Evolutionary conservation across 78 protist species (phyloP).

Genomic region (Mastigamoeba balamuthi): DNA sequence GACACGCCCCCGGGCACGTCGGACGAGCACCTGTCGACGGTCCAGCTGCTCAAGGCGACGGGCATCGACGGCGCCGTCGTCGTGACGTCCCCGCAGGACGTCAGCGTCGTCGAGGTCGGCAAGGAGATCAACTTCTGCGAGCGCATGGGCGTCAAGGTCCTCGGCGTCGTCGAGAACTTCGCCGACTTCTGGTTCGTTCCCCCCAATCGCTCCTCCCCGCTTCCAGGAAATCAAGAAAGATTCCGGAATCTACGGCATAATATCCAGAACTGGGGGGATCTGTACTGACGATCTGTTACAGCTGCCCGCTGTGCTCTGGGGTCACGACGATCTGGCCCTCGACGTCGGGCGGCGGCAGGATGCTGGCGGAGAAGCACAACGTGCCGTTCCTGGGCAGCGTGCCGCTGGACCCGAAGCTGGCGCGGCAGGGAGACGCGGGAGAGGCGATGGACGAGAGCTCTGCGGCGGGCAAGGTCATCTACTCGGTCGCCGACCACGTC

Average conservation of each 20-base stretch:
- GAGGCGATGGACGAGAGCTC: too few relatives aligned
- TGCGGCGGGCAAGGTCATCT: too few relatives aligned
- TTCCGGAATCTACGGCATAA: too few relatives aligned
- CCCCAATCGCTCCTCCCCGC: too few relatives aligned
- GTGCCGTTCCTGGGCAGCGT: constrained; percentile 41
- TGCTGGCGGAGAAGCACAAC: constrained; percentile 35
- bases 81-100: constrained; percentile 9
- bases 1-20: constrained; percentile 91
- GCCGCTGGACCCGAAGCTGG: constrained; percentile 60
- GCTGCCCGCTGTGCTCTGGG: constrained; percentile 22
- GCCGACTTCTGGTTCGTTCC: constrained; percentile 22
- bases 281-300: too few relatives aligned
- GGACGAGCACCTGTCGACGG: constrained; percentile 81
- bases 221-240: too few relatives aligned
- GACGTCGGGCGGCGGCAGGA: constrained; percentile 49
- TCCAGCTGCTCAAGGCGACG: constrained; percentile 4
- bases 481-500: too few relatives aligned
- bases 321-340: constrained; percentile 38
- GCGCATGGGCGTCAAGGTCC: constrained; percentile 12
- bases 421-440: too few relatives aligned
- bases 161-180: constrained; percentile 74
- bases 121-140: constrained; percentile 56
- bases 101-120: constrained; percentile 46
- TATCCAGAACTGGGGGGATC: too few relatives aligned
- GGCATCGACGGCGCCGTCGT: not conserved